phyloP scores from a whole-genome alignment of 2,329 filamentous ascomycete genomes.

The Fusarium marasasianum region DNA sequence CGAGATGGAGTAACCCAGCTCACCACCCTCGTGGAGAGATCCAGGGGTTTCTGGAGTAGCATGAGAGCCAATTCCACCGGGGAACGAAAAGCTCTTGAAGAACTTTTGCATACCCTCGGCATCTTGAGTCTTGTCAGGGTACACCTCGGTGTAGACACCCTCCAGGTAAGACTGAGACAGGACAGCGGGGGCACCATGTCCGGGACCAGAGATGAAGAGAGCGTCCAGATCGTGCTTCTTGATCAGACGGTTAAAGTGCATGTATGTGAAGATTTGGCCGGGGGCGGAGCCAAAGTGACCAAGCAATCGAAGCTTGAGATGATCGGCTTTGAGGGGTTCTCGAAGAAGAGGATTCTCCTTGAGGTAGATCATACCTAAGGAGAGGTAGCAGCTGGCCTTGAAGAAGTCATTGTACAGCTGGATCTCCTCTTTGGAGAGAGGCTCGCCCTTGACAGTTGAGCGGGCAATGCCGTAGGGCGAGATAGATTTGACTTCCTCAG shows the following conservation, averaged over 20 bases:
- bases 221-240: constrained; percentile 80
- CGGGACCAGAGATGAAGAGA: constrained; percentile 79
- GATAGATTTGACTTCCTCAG: constrained; percentile 62
- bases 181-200: constrained; percentile 80
- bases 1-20: constrained; percentile 83
- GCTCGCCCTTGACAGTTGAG: constrained; percentile 69
- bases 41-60: constrained; percentile 83
- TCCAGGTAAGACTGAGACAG: constrained; percentile 82
- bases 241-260: constrained; percentile 84
- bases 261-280: constrained; percentile 83
- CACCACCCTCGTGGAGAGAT: constrained; percentile 80
- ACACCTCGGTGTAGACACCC: constrained; percentile 80
- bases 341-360: constrained; percentile 76
- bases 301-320: constrained; percentile 77
- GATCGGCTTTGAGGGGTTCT: constrained; percentile 73
- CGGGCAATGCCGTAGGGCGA: constrained; percentile 72
- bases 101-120: constrained; percentile 75
- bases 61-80: constrained; percentile 80
- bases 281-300: constrained; percentile 84
- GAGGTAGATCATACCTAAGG: constrained; percentile 83
- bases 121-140: constrained; percentile 76
- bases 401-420: constrained; percentile 77
- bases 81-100: constrained; percentile 87
- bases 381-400: constrained; percentile 77
- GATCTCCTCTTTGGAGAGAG: constrained; percentile 72